Evolutionary conservation across 441 rosid genomes (phyloP), one percentile per base, ranked within the genome.

Genomic region (Erodium trifolium): DNA sequence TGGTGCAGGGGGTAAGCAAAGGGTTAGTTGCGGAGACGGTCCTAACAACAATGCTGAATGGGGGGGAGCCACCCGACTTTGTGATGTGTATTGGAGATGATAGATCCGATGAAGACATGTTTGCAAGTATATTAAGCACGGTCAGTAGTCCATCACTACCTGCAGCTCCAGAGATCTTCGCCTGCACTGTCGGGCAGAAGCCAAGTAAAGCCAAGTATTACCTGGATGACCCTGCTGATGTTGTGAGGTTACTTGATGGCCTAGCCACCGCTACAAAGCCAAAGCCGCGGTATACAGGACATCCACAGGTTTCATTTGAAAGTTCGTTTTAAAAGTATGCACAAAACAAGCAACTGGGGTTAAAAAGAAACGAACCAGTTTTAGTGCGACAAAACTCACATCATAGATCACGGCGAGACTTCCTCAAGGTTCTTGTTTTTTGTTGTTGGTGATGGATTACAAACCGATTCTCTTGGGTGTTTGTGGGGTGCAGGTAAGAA

Each of bases 91-190:
- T 83, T 3, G 87, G 87, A 2, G 90, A 86, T 29, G 90, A 86
- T 69, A 79, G 83, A 75, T 86, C 90, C 2, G 85, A 86, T 60
- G 90, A 86, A 75, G 85, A 86, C 71, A 86, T 86, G 90, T 86
- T 86, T 69, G 80, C 83, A 79, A 83, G 83, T 81, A 83, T 85
- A 74, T 74, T 79, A 67, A 74, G 79, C 62, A 79, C 77, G 0
- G 76, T 79, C 49, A 79, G 79, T 11, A 43, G 70, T 70, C 83
- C 78, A 31, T 67, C 87, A 39, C 71, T 76, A 31, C 81, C 80
- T 12, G 49, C 41, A 29, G 63, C 77, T 67, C 77, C 83, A 17
- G 87, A 83, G 75, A 31, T 31, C 34, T 31, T 31, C 34, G 34
- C 34, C 34, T 31, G 87, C 69, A 85, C 87, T 0, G 85, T 82